Evolutionary conservation across 805 yeast species (phyloP), one percentile per base, ranked within the genome.

Genomic region (Candida dajiaensis): DNA sequence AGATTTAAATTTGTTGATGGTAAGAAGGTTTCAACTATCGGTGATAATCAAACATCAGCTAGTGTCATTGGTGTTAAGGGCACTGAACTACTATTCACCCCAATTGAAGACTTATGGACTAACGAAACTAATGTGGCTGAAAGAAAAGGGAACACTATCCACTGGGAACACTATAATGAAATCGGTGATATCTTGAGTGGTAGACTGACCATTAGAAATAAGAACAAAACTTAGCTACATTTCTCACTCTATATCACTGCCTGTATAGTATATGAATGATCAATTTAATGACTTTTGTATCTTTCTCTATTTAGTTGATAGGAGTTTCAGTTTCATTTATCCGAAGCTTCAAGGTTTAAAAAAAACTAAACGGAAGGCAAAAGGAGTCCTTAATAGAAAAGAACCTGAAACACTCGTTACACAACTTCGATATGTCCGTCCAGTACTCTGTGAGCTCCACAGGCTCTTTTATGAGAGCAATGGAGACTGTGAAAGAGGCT

Each of bases 141-240:
- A 59, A 76, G 95, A 69, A 85, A 83, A 68, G 88, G 89, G 46
- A 67, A 66, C 44, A 76, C 73, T 2, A 67, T 84, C 40, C 94
- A 85, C 63, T 86, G 95, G 95, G 68, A 70, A 43, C 70, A 74
- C 42, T 71, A 80, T 68, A 73, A 72, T 47, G 72, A 72, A 47
- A 76, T 81, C 29, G 77, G 80, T 50, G 87, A 83, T 59, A 77
- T 85, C 55, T 70, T 86, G 58, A 84, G 90, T 59, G 95, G 95
- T 36, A 73, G 90, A 59, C 62, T 76, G 46, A 64, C 71, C 53
- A 64, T 83, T 48, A 69, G 82, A 63, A 69, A 66, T 44, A 67
- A 63, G 57, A 38, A 50, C 2, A 46, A 40, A 33, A 20, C 20
- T 18, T 16, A 16, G 20, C 20, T 4, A n/a, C 9, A 16, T 13